A percentile compares a stretch with the other conserved stretches of the same genome.
phyloP scores from a whole-genome alignment of 2,329 filamentous ascomycete genomes.

The Cladosporium oxysporum region DNA sequence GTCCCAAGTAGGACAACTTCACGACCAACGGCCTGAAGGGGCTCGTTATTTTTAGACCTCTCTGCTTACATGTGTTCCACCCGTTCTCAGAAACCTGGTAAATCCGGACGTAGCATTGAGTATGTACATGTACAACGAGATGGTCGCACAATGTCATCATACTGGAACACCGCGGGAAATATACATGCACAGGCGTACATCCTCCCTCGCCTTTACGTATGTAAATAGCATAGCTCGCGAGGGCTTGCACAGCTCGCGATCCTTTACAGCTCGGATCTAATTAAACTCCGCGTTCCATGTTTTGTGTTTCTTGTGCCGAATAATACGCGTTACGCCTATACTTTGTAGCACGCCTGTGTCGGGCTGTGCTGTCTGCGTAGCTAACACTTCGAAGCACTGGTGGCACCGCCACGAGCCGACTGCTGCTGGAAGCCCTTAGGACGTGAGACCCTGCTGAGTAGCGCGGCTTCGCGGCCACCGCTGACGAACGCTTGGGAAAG shows the following conservation, averaged over 20 bases:
- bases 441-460: conserved; percentile 5
- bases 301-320: conserved; percentile 1
- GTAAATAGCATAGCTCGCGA: neutral
- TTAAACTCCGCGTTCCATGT: conserved; percentile 5
- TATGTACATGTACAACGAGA: neutral
- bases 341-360: conserved; percentile 5
- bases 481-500: conserved; percentile 18
- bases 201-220: neutral
- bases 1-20: neutral
- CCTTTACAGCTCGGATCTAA: neutral
- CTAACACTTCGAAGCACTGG: neutral
- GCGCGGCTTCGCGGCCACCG: conserved; percentile 6
- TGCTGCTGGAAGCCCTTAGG: neutral
- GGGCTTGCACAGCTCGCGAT: neutral
- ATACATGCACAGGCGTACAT: neutral
- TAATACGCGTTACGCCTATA: conserved; percentile 2
- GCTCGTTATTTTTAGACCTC: neutral
- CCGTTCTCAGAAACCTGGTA: neutral
- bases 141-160: neutral
- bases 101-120: neutral
- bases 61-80: neutral
- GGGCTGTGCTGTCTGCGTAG: neutral
- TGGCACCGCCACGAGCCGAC: conserved; percentile 13
- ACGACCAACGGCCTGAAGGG: neutral
- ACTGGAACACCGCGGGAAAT: neutral